Evolutionary conservation across 805 yeast genomes (phyloP), one percentile per base, ranked within the genome.

Genomic region (Scheffersomyces stipitis): DNA sequence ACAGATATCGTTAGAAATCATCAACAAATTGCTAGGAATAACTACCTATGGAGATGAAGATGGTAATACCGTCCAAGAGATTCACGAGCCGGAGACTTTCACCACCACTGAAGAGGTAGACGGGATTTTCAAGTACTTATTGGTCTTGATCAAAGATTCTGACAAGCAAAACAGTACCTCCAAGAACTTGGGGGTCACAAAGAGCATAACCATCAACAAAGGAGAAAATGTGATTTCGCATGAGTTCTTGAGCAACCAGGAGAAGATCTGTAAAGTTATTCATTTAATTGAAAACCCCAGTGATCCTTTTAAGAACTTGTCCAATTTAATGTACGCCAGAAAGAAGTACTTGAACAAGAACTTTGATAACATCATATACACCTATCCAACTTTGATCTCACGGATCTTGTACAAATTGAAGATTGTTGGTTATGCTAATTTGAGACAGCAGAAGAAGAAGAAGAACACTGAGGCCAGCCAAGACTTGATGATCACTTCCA

Each of bases 311-410:
- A 56, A 56, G 30, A 60, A 48, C 35, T 49, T 68, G 24, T 48
- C 61, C 14, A 55, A 58, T 31, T 58, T 68, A 43, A 52, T 62
- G 44, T 60, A 65, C 37, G 51, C 66, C 26, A 51, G 66, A 33
- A 67, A 62, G 41, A 71, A 69, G 40, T 72, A 73, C 28, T 66
- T 86, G 36, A 60, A 70, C 34, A 72, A 73, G 24, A 83, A 83
- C n/a, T 71, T 72, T 1, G 65, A 60, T 23, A 78, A 80, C 45
- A 73, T 80, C 29, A 73, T 73, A 42, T 79, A 72, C 54, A 83
- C 93, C 0, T 86, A 81, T 54, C 95, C 96, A 3, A 76, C 96
- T 1, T 62, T 91, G 28, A 76, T 89, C 18, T 72, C 80, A 35
- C 71, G 71, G 34, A 74, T 81, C 15, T 67, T 88, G 48, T 75